These are phyloP conservation scores for Astrothelium subdiscretum DNA, from an alignment of 495 filamentous ascomycete genomes.

Conservation along the genomic window DNA sequence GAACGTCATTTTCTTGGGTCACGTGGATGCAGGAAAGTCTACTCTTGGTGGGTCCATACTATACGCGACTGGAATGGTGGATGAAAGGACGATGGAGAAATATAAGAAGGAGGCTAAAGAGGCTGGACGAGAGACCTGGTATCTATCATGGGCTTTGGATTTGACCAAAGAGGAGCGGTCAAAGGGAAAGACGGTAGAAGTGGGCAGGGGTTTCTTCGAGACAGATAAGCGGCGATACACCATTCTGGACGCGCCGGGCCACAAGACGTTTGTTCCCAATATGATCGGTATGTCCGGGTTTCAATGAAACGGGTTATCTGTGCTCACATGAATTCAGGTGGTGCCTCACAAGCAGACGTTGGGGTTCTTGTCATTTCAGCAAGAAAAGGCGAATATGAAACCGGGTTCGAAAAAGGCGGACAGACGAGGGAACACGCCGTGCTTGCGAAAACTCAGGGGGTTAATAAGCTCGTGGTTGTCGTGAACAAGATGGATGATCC, in stretches of 20 bases:
- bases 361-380: conserved; percentile 94
- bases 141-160: conserved; percentile 94
- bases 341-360: conserved; percentile 91
- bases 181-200: conserved; percentile 98
- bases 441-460: conserved; percentile 94
- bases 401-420: conserved; percentile 97
- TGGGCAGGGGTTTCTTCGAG: conserved; percentile 93
- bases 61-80: conserved; percentile 94
- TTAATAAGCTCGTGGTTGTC: conserved; percentile 82
- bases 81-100: conserved; percentile 96
- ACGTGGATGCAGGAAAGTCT: conserved; percentile 95
- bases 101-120: conserved; percentile 96
- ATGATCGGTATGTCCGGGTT: conserved; percentile 14
- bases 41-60: conserved; percentile 88
- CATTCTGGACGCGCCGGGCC: conserved; percentile 81
- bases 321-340: conserved; percentile 47
- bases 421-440: conserved; percentile 97
- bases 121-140: conserved; percentile 94
- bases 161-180: conserved; percentile 88
- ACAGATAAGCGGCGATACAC: conserved; percentile 80
- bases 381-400: conserved; percentile 98
- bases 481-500: conserved; percentile 99
- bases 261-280: conserved; percentile 25
- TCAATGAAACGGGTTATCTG: background rate
- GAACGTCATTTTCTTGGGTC: conserved; percentile 96